phyloP scores from a whole-genome alignment of 441 rosid genomes.

The Euphorbia celastroides region DNA sequence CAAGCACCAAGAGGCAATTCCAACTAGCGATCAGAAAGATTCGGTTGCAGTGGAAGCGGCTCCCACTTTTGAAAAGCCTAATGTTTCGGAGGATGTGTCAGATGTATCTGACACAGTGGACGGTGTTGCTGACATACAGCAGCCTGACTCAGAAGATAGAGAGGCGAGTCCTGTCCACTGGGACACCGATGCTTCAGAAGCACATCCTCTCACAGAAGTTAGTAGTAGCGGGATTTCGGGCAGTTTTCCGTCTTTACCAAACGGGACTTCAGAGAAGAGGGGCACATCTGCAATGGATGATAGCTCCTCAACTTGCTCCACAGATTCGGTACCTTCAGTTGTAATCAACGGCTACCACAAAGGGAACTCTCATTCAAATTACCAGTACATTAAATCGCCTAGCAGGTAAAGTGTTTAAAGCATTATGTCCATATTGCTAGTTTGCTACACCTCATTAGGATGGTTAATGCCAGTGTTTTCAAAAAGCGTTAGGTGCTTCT shows the following conservation, averaged over 20 bases:
- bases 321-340: constrained; percentile 80
- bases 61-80: constrained; percentile 52
- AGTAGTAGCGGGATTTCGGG: constrained; percentile 47
- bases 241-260: constrained; percentile 51
- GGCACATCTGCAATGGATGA: constrained; percentile 62
- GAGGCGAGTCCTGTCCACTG: constrained; percentile 69
- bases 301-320: constrained; percentile 96
- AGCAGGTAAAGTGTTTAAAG: constrained; percentile 45
- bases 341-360: constrained; percentile 58
- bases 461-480: constrained; percentile 4
- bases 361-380: constrained; percentile 44
- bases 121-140: constrained; percentile 53
- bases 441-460: constrained; percentile 4
- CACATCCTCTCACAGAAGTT: constrained; percentile 51
- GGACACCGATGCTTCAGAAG: constrained; percentile 83
- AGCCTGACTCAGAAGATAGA: constrained; percentile 71
- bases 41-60: constrained; percentile 32
- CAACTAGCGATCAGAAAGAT: constrained; percentile 38
- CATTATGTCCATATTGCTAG: not conserved
- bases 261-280: constrained; percentile 59
- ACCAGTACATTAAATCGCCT: constrained; percentile 48
- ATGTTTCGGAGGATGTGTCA: constrained; percentile 56
- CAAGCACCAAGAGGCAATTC: constrained; percentile 38
- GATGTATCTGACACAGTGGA: constrained; percentile 73
- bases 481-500: too few relatives aligned